Conservation (phyloP, 768 basidiomycete genomes). For the Leccinum subtestaceum region DNA sequence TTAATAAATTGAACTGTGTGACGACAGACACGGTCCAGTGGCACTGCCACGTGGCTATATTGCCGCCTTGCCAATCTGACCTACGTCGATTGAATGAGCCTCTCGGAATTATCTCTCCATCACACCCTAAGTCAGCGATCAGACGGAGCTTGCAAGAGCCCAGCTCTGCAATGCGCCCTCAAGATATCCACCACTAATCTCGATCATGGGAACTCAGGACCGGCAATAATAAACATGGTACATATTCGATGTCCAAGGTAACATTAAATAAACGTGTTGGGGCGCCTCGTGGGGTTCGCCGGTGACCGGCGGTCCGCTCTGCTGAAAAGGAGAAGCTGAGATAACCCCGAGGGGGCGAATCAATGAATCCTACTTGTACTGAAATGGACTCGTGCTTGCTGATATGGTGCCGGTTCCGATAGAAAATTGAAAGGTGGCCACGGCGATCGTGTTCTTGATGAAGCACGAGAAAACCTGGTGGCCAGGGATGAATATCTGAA, state of each 20-base stretch:
- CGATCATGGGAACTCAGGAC: slow-evolving; percentile 27
- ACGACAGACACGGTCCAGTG: background rate
- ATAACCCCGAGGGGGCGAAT: slow-evolving; percentile 32
- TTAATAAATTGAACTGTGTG: background rate
- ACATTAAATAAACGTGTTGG: slow-evolving; percentile 34
- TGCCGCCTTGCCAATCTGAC: slow-evolving; percentile 2
- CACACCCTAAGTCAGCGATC: background rate
- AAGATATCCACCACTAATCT: slow-evolving; percentile 15
- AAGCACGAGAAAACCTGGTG: slow-evolving; percentile 36
- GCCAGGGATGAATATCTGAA: slow-evolving; percentile 26
- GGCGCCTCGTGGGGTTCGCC: slow-evolving; percentile 32
- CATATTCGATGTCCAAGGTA: slow-evolving; percentile 15
- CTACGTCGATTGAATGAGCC: background rate
- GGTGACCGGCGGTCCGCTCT: slow-evolving; percentile 21
- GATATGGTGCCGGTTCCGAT: slow-evolving; percentile 32
- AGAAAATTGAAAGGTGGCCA: slow-evolving; percentile 25
- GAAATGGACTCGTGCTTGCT: slow-evolving; percentile 23
- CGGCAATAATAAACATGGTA: slow-evolving; percentile 15
- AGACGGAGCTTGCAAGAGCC: slow-evolving; percentile 1
- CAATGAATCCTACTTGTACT: slow-evolving; percentile 26
- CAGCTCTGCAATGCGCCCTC: background rate
- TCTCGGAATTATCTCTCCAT: slow-evolving; percentile 16
- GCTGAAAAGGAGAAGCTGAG: slow-evolving; percentile 20
- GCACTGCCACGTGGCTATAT: slow-evolving; percentile 13
- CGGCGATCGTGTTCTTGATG: slow-evolving; percentile 31